Evolutionary conservation across 2,329 filamentous ascomycete species (phyloP).

Genomic region (Aspergillus piperis): DNA sequence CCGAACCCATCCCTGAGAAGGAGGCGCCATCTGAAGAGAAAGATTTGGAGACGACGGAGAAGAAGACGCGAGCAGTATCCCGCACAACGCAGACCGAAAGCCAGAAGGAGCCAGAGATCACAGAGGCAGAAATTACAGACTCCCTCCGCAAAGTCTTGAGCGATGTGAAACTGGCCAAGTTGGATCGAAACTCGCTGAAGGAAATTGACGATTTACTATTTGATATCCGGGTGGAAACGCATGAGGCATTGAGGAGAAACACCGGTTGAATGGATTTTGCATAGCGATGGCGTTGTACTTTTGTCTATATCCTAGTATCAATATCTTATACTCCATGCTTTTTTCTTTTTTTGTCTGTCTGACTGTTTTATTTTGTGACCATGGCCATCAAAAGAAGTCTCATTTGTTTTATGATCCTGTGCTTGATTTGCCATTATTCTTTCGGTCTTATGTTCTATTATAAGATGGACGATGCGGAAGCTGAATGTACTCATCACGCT

Average conservation of each 20-base stretch:
- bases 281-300: slow-evolving; percentile 40
- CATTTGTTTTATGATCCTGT: background rate
- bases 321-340: slow-evolving; percentile 1
- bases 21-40: background rate
- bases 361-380: background rate
- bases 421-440: background rate
- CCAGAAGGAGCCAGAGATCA: background rate
- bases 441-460: background rate
- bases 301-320: background rate
- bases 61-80: background rate
- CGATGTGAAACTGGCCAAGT: slow-evolving; percentile 59
- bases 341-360: background rate
- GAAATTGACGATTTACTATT: slow-evolving; percentile 77
- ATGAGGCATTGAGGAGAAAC: slow-evolving; percentile 65
- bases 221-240: slow-evolving; percentile 73
- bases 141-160: slow-evolving; percentile 59
- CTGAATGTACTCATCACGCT: background rate
- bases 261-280: slow-evolving; percentile 25
- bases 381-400: background rate
- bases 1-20: background rate
- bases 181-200: slow-evolving; percentile 67
- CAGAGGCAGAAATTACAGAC: slow-evolving; percentile 48
- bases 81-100: slow-evolving; percentile 3
- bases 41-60: slow-evolving; percentile 4
- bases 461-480: background rate